A percentile compares a stretch with the other conserved stretches of the same genome.
These are phyloP conservation scores for Kodamaea hsintzibuensis DNA, from an alignment of 805 yeast species.

Conservation along the genomic window DNA sequence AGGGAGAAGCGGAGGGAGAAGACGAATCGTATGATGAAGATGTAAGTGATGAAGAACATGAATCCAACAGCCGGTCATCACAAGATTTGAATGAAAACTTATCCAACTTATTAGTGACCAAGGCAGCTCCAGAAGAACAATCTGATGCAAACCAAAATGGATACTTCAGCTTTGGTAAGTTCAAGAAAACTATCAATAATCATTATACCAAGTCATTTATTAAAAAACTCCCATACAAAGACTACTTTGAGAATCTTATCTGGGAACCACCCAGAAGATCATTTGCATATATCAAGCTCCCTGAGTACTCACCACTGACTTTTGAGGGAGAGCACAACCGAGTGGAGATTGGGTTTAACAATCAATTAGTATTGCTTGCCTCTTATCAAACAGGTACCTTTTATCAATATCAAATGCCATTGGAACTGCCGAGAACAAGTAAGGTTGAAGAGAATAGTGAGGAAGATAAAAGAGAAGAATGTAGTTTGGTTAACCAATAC, in stretches of 20 bases:
- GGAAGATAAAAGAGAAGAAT: constrained; percentile 30
- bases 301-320: constrained; percentile 26
- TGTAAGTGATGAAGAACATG: constrained; percentile 19
- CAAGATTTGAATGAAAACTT: constrained; percentile 45
- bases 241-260: constrained; percentile 40
- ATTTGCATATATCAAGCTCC: constrained; percentile 42
- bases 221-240: constrained; percentile 41
- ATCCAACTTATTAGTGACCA: constrained; percentile 36
- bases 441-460: constrained; percentile 9
- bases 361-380: constrained; percentile 35
- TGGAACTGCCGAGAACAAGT: constrained; percentile 6
- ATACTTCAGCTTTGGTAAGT: constrained; percentile 19
- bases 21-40: constrained; percentile 11
- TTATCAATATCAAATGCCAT: constrained; percentile 39
- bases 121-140: constrained; percentile 18
- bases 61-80: constrained; percentile 24
- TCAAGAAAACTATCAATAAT: constrained; percentile 32
- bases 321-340: constrained; percentile 12
- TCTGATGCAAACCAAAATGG: not conserved
- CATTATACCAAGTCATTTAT: constrained; percentile 38
- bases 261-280: constrained; percentile 46
- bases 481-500: constrained; percentile 30
- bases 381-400: constrained; percentile 39
- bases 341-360: constrained; percentile 41
- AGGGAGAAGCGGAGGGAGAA: constrained; percentile 10